Percentiles rank a stretch among this genome's conserved stretches.
Evolutionary conservation across 2,329 filamentous ascomycete species (phyloP).

Genomic region (Rugonectria rugulosa): DNA sequence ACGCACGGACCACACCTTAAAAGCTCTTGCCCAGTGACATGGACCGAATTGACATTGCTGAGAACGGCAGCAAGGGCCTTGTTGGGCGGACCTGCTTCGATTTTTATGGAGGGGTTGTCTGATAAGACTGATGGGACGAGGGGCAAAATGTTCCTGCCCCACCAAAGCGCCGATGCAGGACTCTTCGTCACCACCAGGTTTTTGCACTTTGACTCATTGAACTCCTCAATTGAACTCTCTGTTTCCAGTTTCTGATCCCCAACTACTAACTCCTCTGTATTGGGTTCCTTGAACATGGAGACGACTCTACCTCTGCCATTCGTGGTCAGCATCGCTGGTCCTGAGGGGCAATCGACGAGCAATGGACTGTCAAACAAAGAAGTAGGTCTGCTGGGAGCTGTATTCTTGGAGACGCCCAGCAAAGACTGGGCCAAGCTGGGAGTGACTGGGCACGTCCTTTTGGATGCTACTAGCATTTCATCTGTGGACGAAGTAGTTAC

Average conservation of each 20-base stretch:
- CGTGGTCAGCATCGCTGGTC: constrained; percentile 63
- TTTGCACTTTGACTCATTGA: constrained; percentile 38
- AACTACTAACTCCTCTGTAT: constrained; percentile 16
- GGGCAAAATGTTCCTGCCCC: constrained; percentile 39
- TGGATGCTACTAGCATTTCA: constrained; percentile 77
- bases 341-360: constrained; percentile 55
- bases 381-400: constrained; percentile 64
- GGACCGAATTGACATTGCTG: constrained; percentile 26
- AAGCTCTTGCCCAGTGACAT: constrained; percentile 25
- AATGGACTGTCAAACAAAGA: constrained; percentile 65
- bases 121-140: constrained; percentile 17
- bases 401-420: constrained; percentile 64
- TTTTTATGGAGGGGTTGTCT: constrained; percentile 27
- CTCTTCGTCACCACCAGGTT: constrained; percentile 36
- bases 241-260: constrained; percentile 3
- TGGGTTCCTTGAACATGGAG: constrained; percentile 58
- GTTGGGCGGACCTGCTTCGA: constrained; percentile 16
- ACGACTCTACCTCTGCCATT: constrained; percentile 70
- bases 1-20: constrained; percentile 49
- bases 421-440: constrained; percentile 57
- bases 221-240: constrained; percentile 16
- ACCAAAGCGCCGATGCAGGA: constrained; percentile 41
- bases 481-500: constrained; percentile 77
- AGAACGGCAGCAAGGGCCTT: background rate
- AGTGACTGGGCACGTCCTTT: constrained; percentile 68